Evolutionary conservation across 1,284 basidiomycete species (phyloP).

Genomic region (Puccinia brachypodii): DNA sequence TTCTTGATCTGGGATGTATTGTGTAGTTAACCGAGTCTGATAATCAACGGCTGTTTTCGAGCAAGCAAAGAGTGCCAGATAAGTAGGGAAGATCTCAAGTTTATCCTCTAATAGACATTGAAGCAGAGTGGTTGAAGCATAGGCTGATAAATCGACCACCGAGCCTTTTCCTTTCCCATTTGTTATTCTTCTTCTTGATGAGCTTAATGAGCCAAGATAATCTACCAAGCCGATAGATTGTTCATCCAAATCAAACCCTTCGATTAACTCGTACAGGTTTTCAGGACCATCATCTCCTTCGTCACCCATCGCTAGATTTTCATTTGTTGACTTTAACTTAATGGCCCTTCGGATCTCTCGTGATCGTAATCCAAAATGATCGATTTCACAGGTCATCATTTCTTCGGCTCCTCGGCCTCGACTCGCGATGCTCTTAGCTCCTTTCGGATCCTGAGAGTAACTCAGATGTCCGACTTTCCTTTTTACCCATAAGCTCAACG

Average conservation of each 20-base stretch:
- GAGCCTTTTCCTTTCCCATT: background rate
- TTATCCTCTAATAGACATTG: constrained; percentile 89
- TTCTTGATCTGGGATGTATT: background rate
- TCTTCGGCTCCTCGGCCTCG: constrained; percentile 47
- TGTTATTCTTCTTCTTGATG: constrained; percentile 6
- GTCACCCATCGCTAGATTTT: background rate
- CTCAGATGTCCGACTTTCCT: constrained; percentile 85
- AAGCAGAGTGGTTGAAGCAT: constrained; percentile 72
- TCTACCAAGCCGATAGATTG: constrained; percentile 42
- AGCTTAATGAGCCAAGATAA: constrained; percentile 28
- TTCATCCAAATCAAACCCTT: constrained; percentile 42
- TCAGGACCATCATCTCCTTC: constrained; percentile 14
- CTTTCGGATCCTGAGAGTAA: constrained; percentile 87
- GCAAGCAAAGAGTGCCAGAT: constrained; percentile 64
- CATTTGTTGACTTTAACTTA: constrained; percentile 3
- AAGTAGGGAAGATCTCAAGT: constrained; percentile 70
- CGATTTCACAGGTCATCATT: constrained; percentile 42
- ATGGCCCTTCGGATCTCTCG: constrained; percentile 33
- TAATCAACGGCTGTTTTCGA: constrained; percentile 16
- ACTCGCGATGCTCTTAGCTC: constrained; percentile 72
- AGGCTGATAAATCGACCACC: constrained; percentile 61
- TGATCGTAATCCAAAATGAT: constrained; percentile 40
- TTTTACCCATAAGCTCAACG: constrained; percentile 84
- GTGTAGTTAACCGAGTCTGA: background rate
- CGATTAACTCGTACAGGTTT: constrained; percentile 33